A percentile compares a stretch with the other conserved stretches of the same genome.
These are phyloP conservation scores for Metarhizium rileyi DNA, from an alignment of 2,329 filamentous ascomycete genomes.

Conservation along the genomic window DNA sequence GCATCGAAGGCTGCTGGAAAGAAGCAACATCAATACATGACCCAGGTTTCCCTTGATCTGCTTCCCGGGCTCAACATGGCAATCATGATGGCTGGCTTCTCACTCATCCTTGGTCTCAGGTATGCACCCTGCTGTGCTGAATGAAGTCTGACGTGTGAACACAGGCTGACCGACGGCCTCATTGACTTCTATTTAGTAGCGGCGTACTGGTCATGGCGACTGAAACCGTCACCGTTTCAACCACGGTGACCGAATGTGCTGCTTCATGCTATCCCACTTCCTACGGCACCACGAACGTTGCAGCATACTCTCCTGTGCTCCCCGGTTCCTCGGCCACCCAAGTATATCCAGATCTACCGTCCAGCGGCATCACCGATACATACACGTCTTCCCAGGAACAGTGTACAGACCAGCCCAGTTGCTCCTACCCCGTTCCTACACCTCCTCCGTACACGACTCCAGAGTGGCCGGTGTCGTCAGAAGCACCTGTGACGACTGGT, in stretches of 20 bases:
- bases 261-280: slow-evolving; percentile 14
- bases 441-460: not conserved
- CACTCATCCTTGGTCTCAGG: not conserved
- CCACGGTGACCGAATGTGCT: slow-evolving; percentile 20
- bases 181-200: too few relatives aligned
- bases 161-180: not conserved
- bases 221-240: slow-evolving; percentile 21
- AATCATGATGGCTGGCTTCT: not conserved
- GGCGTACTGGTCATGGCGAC: slow-evolving; percentile 15
- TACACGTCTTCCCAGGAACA: too few relatives aligned
- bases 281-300: not conserved
- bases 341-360: too few relatives aligned
- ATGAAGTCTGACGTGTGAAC: not conserved
- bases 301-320: not conserved
- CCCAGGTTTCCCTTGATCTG: too few relatives aligned
- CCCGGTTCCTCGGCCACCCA: too few relatives aligned
- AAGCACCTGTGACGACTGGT: not conserved
- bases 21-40: too few relatives aligned
- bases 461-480: not conserved
- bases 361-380: too few relatives aligned
- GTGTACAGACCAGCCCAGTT: too few relatives aligned
- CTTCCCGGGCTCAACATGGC: not conserved
- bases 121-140: not conserved
- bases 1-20: not conserved
- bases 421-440: too few relatives aligned